Conservation (phyloP, 805 yeast species). For the Monosporozyma aquatica region DNA sequence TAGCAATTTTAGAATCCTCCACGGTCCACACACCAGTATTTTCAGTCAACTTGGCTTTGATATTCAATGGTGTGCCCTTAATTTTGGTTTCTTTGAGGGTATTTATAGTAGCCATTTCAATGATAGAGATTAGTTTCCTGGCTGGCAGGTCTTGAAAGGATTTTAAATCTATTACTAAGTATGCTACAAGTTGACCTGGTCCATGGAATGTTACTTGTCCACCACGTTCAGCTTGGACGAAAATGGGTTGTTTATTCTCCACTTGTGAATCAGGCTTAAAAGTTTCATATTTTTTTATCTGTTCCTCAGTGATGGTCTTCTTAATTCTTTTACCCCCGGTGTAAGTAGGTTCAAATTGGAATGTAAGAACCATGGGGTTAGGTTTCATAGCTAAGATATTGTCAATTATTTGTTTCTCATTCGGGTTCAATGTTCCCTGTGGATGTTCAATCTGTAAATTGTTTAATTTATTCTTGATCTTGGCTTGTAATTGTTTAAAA, state of each 20-base stretch:
- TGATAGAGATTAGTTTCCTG: conserved; percentile 54
- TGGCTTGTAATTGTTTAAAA: conserved; percentile 44
- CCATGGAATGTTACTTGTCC: conserved; percentile 98
- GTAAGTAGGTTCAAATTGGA: conserved; percentile 78
- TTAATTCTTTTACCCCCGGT: conserved; percentile 87
- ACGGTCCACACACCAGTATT: conserved; percentile 87
- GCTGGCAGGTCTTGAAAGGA: conserved; percentile 49
- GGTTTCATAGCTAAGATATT: conserved; percentile 44
- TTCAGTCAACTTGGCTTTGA: conserved; percentile 38
- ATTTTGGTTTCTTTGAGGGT: conserved; percentile 29
- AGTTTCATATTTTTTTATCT: conserved; percentile 18
- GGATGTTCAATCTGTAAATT: conserved; percentile 35
- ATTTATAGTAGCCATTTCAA: conserved; percentile 49
- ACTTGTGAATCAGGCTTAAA: conserved; percentile 16
- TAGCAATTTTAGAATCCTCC: conserved; percentile 53
- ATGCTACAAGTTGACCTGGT: conserved; percentile 85
- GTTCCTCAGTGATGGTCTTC: conserved; percentile 35
- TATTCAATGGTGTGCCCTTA: conserved; percentile 8
- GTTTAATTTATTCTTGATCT: conserved; percentile 35
- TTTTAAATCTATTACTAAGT: conserved; percentile 65
- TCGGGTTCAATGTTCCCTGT: conserved; percentile 32
- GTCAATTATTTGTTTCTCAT: conserved; percentile 38
- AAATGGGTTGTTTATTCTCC: conserved; percentile 41
- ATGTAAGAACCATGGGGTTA: conserved; percentile 62
- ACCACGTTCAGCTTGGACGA: conserved; percentile 78